Evolutionary conservation across 805 yeast species (phyloP), one percentile per base, ranked within the genome.

Genomic region (Saturnispora hagleri): DNA sequence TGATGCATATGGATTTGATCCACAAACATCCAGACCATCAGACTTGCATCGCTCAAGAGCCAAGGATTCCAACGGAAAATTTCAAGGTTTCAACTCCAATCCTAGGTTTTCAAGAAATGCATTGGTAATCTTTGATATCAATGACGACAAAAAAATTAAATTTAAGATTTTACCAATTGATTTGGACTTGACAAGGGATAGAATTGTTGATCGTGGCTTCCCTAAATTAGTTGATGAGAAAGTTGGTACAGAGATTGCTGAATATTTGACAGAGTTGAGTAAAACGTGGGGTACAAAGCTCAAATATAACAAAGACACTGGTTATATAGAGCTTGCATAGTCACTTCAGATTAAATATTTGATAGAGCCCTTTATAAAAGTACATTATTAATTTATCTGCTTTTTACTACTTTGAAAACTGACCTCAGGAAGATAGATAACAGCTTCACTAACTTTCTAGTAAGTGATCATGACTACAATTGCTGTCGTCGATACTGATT

Each of bases 1-100:
- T 48, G 58, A 57, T 12, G 59, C 60, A 15, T 60, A 60, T 48
- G 60, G 58, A 7, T 53, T 59, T 42, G 47, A 44, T 44, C 59
- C 59, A 28, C 43, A 55, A n/a, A 56, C 53, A 43, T 59, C 59
- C 18, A 60, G 63, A 47, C 66, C 66, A 12, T 58, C 63, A n/a
- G 68, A 60, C 33, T 46, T 62, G 43, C 66, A 63, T 43, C 57
- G 60, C 50, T 41, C 50, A 38, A 57, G 65, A 57, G 63, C 62
- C 5, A 60, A 61, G 43, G 61, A 60, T 48, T 49, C 59, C 18
- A 55, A 61, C 13, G 64, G 64, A 9, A 55, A 58, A 48, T 58
- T 57, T 50, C 58, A 57, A 40, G 66, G 66, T 2, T 62, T 62
- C 56, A 60, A 61, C 51, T 57, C 62, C 35, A 55, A 52, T 43